phyloP scores from a whole-genome alignment of 768 basidiomycete genomes.

The Leucocoprinus birnbaumii region DNA sequence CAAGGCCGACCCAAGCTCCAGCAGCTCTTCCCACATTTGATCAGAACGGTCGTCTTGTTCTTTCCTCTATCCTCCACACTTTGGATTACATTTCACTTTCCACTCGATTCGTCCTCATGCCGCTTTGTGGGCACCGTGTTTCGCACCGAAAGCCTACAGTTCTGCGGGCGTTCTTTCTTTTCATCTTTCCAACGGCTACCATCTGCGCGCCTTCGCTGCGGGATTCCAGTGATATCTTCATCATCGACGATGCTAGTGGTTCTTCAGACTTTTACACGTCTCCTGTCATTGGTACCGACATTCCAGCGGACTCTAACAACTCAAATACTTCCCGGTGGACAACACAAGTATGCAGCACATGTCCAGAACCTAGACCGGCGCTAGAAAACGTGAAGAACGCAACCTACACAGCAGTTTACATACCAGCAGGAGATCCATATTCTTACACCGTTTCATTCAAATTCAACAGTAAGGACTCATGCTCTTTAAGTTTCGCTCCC shows the following conservation, averaged over 20 bases:
- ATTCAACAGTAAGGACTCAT: not conserved
- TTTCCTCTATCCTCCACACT: no score
- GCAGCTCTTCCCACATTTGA: no score
- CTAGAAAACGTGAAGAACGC: slow-evolving; percentile 17
- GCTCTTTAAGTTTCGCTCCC: not conserved
- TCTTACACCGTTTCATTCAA: not conserved
- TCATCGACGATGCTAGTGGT: slow-evolving; percentile 1
- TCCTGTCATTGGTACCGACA: not conserved
- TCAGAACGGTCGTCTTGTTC: no score
- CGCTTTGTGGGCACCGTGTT: no score
- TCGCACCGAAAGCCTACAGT: no score
- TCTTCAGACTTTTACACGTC: not conserved
- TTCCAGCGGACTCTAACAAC: not conserved
- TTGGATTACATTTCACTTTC: no score
- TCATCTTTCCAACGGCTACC: no score
- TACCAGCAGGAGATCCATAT: not conserved
- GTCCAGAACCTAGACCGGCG: slow-evolving; percentile 21
- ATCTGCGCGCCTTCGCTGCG: not conserved
- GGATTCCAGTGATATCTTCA: not conserved
- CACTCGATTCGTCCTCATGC: no score
- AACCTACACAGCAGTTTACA: slow-evolving; percentile 25
- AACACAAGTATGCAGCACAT: slow-evolving; percentile 20
- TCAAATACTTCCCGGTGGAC: slow-evolving; percentile 18
- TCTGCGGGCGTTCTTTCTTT: no score
- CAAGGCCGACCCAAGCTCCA: no score